Evolutionary conservation across 1,139 yeast genomes (phyloP), one percentile per base, ranked within the genome.

Genomic region (Pneumocystis sp.): DNA sequence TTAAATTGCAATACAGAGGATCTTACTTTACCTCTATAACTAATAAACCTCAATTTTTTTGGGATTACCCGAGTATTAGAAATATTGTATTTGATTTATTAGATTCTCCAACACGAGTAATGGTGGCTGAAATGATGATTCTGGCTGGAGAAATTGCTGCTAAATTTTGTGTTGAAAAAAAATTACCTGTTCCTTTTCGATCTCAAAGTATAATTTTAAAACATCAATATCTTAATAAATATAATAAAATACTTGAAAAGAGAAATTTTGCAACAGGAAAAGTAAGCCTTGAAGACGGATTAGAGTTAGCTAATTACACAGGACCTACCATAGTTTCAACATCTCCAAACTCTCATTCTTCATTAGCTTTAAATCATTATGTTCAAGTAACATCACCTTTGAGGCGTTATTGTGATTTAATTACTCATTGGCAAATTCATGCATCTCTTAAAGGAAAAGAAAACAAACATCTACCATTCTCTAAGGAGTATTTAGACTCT

Each of bases 341-440:
- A 97, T 91, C 44, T 8, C 45, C 61, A 12, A 42, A 8, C 31
- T 31, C 45, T 74, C 78, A 79, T 40, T 83, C 87, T 66, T 76
- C 90, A 62, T 96, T 95, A 1, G 76, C 64, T 25, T n/a, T 86
- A 12, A 74, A 76, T 0, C 74, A 77, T 17, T 90, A 93, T 72
- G 80, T 87, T 7, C 88, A 89, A 57, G 85, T 88, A 1, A 90
- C 98, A 0, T 90, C 97, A 0, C 98, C 98, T 1, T 79, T 93
- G 68, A 79, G 98, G 74, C 78, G 98, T 69, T 87, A 83, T 70
- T 85, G 86, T n/a, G 98, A 93, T 74, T 76, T 90, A 71, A 73
- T 90, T 6, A 85, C 86, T 70, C 97, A 90, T 71, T 83, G 93
- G 82, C 89, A 85, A 70, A 65, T 85, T 2, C 85, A 83, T 66